These are phyloP conservation scores for Penicillium sp. DNA, from an alignment of 2,329 filamentous ascomycete species.

Conservation along the genomic window DNA sequence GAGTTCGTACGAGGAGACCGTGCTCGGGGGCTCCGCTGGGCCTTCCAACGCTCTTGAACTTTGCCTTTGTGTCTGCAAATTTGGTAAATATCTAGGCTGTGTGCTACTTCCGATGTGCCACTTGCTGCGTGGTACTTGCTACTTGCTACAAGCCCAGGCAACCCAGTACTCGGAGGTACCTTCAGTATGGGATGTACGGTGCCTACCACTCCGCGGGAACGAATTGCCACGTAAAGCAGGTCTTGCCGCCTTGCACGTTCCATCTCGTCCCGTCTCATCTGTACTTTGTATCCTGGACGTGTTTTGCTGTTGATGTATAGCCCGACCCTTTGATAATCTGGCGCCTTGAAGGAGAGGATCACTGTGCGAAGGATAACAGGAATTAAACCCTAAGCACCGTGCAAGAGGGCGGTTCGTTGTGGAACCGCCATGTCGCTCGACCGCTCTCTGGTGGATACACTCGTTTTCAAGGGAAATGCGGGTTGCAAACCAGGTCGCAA, in stretches of 20 bases:
- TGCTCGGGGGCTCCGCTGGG: conserved; percentile 9
- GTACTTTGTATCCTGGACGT: neutral
- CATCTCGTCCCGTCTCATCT: neutral
- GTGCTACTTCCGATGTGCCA: neutral
- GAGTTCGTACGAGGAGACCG: conserved; percentile 15
- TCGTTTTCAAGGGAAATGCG: neutral
- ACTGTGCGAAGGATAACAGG: neutral
- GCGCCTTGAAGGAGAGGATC: neutral
- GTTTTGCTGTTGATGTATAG: no score
- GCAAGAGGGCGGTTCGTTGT: conserved; percentile 10
- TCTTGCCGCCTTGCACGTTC: neutral
- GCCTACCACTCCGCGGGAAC: neutral
- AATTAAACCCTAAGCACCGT: conserved; percentile 15
- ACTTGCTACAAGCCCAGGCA: neutral
- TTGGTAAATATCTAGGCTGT: neutral
- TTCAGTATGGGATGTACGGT: neutral
- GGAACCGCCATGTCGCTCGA: conserved; percentile 14
- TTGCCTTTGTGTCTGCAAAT: neutral
- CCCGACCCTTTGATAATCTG: neutral
- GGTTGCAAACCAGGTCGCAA: neutral
- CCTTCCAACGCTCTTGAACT: neutral
- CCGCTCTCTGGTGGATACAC: conserved; percentile 1
- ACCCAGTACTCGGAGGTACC: neutral
- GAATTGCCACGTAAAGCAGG: conserved; percentile 6
- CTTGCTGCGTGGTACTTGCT: neutral